These are phyloP conservation scores for Cichorium intybus DNA, from an alignment of 140 eudicot genomes.

Conservation along the genomic window DNA sequence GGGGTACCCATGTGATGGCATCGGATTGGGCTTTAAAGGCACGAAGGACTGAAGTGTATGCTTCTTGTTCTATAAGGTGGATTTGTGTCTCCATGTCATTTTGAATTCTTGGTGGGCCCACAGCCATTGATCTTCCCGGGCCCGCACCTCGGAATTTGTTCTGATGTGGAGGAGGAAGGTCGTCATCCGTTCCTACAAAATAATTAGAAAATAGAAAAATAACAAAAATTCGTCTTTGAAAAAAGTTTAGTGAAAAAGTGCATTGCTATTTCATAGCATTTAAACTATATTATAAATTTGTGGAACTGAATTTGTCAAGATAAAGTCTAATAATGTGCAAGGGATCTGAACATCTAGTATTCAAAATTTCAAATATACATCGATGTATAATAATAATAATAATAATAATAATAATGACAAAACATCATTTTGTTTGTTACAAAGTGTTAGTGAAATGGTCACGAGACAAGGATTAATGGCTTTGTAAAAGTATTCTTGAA, in stretches of 20 bases:
- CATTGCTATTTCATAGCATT: too few relatives aligned
- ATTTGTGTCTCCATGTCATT: constrained; percentile 61
- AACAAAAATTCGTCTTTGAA: neutral
- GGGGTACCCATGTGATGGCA: constrained; percentile 76
- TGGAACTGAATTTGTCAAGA: too few relatives aligned
- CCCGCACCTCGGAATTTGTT: constrained; percentile 53
- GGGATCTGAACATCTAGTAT: too few relatives aligned
- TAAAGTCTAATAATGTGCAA: too few relatives aligned
- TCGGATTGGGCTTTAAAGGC: constrained; percentile 88
- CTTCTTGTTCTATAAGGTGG: constrained; percentile 80
- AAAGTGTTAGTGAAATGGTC: too few relatives aligned
- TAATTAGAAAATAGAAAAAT: neutral
- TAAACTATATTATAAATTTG: too few relatives aligned
- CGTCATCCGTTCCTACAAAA: constrained; percentile 67
- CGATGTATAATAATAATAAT: too few relatives aligned
- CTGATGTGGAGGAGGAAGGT: constrained; percentile 67
- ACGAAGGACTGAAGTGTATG: constrained; percentile 66
- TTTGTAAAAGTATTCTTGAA: neutral
- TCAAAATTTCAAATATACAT: too few relatives aligned
- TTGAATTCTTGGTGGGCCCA: constrained; percentile 42
- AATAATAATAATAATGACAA: too few relatives aligned
- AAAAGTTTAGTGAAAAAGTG: too few relatives aligned
- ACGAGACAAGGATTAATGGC: neutral
- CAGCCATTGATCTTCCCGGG: constrained; percentile 53
- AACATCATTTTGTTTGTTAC: too few relatives aligned